Evolutionary conservation across 2,329 filamentous ascomycete species (phyloP), one percentile per base, ranked within the genome.

Genomic region (Fusarium hostae): DNA sequence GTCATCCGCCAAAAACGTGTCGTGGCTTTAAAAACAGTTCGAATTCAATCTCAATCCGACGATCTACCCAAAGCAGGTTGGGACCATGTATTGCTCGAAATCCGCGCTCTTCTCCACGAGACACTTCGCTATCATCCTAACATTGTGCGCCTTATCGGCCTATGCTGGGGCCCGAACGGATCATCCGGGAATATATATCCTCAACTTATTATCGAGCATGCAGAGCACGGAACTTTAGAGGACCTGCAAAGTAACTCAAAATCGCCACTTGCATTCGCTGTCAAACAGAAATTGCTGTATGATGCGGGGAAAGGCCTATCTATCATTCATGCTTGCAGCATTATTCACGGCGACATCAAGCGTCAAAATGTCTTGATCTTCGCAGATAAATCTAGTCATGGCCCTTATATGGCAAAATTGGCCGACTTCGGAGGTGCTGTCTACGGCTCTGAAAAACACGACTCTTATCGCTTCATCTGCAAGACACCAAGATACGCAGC

Each of bases 401-500:
- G 55, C 1, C 15, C 10, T 22, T 58, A 30, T 24, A 2, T 39
- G 7, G 55, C 55, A 4, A 58, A 58, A 8, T 3, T 58, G 1
- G 55, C 55, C 5, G 56, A 59, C 3, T 59, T 59, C 18, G 56
- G 56, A 18, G 56, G 44, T 0, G 56, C 56, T 18, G 34, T 59
- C 1, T 41, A 59, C 26, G 56, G 45, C 8, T 59, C 56, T 6
- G 44, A 52, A 11, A 59, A 59, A 44, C 6, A 41, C 11, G 56
- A 59, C n/a, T 59, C 56, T 59, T 59, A 59, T 40, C 56, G 56
- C n/a, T 52, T 59, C 5, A 59, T 59, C 7, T 59, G 56, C 56
- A 59, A 59, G 34, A 59, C 56, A 2, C 56, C 56, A 3, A 22
- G 45, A 52, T 59, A 52, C 10, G 56, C 56, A 2, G 56, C 56